Evolutionary conservation across 2,329 filamentous ascomycete genomes (phyloP), one percentile per base, ranked within the genome.

Genomic region (Xylariales sp.): DNA sequence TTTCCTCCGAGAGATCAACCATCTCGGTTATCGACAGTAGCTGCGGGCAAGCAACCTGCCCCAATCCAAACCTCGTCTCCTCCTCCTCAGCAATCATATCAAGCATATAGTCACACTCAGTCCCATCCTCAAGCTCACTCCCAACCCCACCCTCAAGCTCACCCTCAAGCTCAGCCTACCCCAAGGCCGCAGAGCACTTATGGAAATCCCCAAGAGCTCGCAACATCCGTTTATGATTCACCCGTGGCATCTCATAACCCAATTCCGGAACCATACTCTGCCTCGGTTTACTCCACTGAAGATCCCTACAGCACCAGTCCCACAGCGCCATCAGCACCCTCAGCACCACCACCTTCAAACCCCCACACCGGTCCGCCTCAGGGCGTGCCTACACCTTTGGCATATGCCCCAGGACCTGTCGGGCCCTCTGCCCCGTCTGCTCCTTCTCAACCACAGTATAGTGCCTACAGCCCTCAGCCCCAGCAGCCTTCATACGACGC

Each of bases 211-310:
- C 86, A 90, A 61, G 86, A 91, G 62, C 69, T 91, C 32, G 83
- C 85, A 18, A 88, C 85, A 1, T 85, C 84, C 1, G 78, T 78
- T 8, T 90, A 89, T 53, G 84, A 89, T 59, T 85, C 84, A 4
- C 85, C 85, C 29, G 72, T 85, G 27, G 76, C 70, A 11, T 59
- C 70, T 5, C 69, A 74, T 54, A 71, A 69, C 52, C 64, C 66
- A 20, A 61, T 55, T 45, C 63, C 63, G 13, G 61, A 62, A 16
- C 62, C 67, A 2, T 75, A 67, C 48, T 61, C 67, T 4, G 66
- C 65, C 29, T 69, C 70, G 1, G 63, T 63, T 20, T 72, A 74
- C 50, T 69, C 70, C 5, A 62, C 67, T 5, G 72, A 77, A 8
- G 70, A 76, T 38, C 56, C 57, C 7, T 63, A 61, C 40, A 47